phyloP scores from a whole-genome alignment of 768 basidiomycete species.

The Russula emetica region DNA sequence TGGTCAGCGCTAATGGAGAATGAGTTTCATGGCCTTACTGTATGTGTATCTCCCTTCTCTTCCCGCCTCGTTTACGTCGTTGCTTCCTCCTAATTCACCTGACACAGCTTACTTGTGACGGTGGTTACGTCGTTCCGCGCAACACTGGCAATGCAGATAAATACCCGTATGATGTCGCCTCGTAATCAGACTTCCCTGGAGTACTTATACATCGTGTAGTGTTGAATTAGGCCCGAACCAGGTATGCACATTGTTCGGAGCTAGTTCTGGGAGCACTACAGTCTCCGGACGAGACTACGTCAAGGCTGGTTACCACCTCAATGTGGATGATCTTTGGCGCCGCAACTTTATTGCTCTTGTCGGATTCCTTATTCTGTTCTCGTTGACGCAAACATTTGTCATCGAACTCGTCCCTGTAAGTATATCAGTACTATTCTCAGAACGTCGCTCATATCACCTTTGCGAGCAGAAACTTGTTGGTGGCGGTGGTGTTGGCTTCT shows the following conservation, averaged over 20 bases:
- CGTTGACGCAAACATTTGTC: constrained; percentile 60
- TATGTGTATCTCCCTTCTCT: constrained; percentile 33
- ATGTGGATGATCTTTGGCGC: constrained; percentile 57
- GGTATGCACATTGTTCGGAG: constrained; percentile 70
- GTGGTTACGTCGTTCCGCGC: constrained; percentile 59
- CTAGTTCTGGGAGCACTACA: constrained; percentile 47
- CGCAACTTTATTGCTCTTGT: constrained; percentile 69
- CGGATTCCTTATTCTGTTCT: constrained; percentile 66
- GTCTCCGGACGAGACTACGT: constrained; percentile 84
- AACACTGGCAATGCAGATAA: constrained; percentile 51
- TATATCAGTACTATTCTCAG: constrained; percentile 30
- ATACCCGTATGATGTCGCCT: constrained; percentile 51
- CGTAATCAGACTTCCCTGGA: not conserved
- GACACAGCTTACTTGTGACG: constrained; percentile 58
- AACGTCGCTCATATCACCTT: constrained; percentile 20
- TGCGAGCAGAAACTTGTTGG: constrained; percentile 47
- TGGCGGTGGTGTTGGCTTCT: constrained; percentile 56
- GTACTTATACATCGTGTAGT: constrained; percentile 35
- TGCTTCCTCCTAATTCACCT: not conserved
- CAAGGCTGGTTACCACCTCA: constrained; percentile 53
- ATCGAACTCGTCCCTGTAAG: constrained; percentile 58
- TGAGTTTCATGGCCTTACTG: constrained; percentile 64
- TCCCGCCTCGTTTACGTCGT: constrained; percentile 34
- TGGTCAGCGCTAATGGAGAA: constrained; percentile 82
- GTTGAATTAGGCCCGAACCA: constrained; percentile 72